Evolutionary conservation across 129 eudicot genomes (phyloP).

Genomic region (Saposhnikovia divaricata): DNA sequence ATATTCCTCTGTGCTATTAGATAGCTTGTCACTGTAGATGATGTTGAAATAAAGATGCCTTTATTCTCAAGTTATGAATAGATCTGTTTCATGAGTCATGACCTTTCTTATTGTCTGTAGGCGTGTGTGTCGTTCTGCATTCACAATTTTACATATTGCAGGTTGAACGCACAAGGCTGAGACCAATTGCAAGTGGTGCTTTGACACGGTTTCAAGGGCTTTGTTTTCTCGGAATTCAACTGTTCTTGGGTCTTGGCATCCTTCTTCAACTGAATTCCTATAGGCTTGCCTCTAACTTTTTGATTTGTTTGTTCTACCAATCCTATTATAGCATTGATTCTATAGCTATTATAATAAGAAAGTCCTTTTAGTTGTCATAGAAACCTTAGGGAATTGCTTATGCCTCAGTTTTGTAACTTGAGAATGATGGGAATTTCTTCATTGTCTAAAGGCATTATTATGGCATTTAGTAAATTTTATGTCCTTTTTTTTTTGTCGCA

Average conservation of each 20-base stretch:
- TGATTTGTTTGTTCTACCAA: conserved; percentile 9
- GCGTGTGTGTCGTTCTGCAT: neutral
- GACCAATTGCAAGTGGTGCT: conserved; percentile 94
- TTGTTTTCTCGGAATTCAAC: conserved; percentile 79
- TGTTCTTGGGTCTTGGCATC: conserved; percentile 87
- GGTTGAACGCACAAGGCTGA: conserved; percentile 85
- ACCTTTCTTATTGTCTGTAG: neutral
- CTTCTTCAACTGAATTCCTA: conserved; percentile 83
- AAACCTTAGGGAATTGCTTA: neutral
- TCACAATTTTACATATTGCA: conserved; percentile 27
- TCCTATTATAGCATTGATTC: neutral
- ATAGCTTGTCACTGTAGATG: neutral
- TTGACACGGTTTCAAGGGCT: conserved; percentile 83
- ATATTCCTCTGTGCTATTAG: neutral
- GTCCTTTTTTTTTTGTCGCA: no score
- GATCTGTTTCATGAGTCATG: neutral
- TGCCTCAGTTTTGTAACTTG: neutral
- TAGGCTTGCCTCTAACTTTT: conserved; percentile 37
- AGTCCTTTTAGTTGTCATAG: neutral
- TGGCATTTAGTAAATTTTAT: neutral
- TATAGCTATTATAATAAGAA: neutral
- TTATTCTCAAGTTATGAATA: neutral
- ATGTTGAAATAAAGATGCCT: neutral
- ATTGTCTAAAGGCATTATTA: neutral
- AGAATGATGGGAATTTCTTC: neutral